These are phyloP conservation scores for Escovopsis sp. DNA, from an alignment of 2,329 filamentous ascomycete species.

Conservation along the genomic window DNA sequence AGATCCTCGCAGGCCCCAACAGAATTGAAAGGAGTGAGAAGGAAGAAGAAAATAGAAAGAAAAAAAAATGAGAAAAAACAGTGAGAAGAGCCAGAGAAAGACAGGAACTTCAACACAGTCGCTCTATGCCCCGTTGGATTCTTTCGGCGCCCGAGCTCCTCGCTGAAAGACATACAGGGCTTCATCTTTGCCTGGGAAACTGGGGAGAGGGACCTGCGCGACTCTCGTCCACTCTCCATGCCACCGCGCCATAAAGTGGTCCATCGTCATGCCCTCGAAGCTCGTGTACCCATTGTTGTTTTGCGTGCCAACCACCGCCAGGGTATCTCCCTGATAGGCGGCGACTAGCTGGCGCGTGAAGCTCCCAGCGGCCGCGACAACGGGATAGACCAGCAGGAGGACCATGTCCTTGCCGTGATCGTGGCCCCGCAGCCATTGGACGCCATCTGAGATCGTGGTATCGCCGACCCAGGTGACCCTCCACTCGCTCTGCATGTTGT, in stretches of 20 bases:
- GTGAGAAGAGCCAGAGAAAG: background rate
- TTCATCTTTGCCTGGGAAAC: conserved; percentile 66
- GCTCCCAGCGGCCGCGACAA: conserved; percentile 47
- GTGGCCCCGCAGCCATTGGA: conserved; percentile 38
- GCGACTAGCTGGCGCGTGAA: conserved; percentile 50
- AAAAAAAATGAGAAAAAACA: background rate
- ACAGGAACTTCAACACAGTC: background rate
- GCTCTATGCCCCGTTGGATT: background rate
- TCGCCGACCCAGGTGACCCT: conserved; percentile 54
- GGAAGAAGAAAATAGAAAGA: background rate
- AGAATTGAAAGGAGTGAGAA: background rate
- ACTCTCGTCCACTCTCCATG: conserved; percentile 42
- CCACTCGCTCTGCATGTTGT: conserved; percentile 55
- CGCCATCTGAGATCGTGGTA: conserved; percentile 47
- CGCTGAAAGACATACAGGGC: conserved; percentile 53
- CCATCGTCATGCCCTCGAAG: conserved; percentile 48
- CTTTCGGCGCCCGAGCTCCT: conserved; percentile 22
- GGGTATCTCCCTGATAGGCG: conserved; percentile 46
- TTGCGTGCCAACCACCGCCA: conserved; percentile 62
- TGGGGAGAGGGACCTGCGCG: conserved; percentile 52
- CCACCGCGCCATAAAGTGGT: conserved; percentile 48
- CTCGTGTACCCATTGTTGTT: conserved; percentile 62
- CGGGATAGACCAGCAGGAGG: conserved; percentile 57
- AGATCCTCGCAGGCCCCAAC: too few relatives aligned
- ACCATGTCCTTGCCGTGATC: conserved; percentile 39